phyloP scores from a whole-genome alignment of 805 yeast genomes.

The Ascoidea rubescens region DNA sequence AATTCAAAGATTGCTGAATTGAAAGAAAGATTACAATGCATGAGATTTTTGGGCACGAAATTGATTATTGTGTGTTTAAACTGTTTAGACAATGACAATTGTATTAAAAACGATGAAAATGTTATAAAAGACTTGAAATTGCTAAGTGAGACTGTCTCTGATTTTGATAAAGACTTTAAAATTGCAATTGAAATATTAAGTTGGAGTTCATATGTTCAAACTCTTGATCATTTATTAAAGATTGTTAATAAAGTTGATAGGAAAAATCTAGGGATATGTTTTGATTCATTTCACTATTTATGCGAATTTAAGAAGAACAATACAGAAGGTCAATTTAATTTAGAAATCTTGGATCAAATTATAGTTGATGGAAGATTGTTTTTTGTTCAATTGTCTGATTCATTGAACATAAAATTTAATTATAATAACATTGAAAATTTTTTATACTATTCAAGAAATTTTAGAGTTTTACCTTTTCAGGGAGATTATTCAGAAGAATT shows the following conservation, averaged over 20 bases:
- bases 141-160: background rate
- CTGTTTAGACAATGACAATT: background rate
- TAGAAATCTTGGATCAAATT: background rate
- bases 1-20: background rate
- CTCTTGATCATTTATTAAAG: too few species aligned
- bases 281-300: background rate
- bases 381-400: background rate
- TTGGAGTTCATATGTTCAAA: background rate
- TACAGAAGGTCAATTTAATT: too few species aligned
- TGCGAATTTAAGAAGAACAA: background rate
- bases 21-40: background rate
- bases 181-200: background rate
- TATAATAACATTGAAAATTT: too few species aligned
- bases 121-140: background rate
- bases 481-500: background rate
- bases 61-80: background rate
- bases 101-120: too few species aligned
- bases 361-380: too few species aligned
- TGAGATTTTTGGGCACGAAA: background rate
- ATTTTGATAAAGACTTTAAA: background rate
- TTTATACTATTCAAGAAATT: background rate
- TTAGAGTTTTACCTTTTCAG: background rate
- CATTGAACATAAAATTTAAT: background rate
- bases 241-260: too few species aligned
- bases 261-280: background rate